Base-by-base conservation (phyloP, 2,329 filamentous ascomycete species). In the Chaetomium strumarium region DNA sequence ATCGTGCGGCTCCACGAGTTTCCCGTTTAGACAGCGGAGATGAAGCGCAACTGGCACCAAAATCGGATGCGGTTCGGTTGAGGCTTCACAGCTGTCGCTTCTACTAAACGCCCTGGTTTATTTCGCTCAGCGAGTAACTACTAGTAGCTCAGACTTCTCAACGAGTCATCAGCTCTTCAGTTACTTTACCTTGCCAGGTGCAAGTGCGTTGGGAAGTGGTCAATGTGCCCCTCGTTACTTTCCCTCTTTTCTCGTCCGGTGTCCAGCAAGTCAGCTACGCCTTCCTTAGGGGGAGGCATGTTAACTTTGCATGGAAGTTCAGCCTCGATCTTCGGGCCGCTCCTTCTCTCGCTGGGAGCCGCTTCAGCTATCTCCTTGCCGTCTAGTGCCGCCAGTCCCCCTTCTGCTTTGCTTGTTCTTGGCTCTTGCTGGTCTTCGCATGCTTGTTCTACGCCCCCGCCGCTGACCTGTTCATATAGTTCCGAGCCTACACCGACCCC, bases 401-500 rank as follows among this genome's bases (percentile, higher is more conserved):
- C 24, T 24, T 24, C 24, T 24, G 10, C 31, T 7, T 46, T 17
- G 13, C 12, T n/a, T 29, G 24, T 29, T 39, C 24, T 29, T 42
- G 14, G 6, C 41, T 29, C 43, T 36, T 17, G 14, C 24, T 42
- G 12, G 3, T 17, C 24, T 29, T 36, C 17, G 5, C 39, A 14
- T 8, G 8, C 40, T 42, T 17, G 13, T 16, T 34, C 9, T 12
- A 34, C 9, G 11, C 20, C 16, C 14, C 13, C 20, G 16, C 16
- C n/a, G 30, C 54, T 54, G 54, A 37, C 33, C n/a, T 13, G 13
- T n/a, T n/a, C 24, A 39, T 31, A 17, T 52, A 83, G 80, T 83
- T 83, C 64, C 80, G 79, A 57, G 73, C 78, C 14, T 82, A 81
- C 60, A 79, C 78, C 36, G 78, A 81, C 60, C 72, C 76, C 13